phyloP scores from a whole-genome alignment of 192 early-diverging fungal species.

The Linnemannia hyalina region DNA sequence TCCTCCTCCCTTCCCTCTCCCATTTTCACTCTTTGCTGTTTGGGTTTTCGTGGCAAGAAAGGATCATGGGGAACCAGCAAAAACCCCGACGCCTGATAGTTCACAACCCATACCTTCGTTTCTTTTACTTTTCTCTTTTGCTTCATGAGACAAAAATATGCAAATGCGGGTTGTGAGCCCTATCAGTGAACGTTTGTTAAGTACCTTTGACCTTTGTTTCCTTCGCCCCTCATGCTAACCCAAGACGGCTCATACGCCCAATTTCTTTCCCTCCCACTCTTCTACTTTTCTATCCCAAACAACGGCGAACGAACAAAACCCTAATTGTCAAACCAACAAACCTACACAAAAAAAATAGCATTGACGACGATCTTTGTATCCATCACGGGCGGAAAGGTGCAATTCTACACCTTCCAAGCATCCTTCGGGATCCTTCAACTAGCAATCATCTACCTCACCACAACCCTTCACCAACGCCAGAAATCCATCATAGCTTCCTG shows the following conservation, averaged over 20 bases:
- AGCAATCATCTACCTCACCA: constrained; percentile 33
- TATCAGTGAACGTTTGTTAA: not conserved
- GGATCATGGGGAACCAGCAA: too few species aligned
- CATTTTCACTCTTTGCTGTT: not conserved
- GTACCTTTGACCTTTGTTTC: not conserved
- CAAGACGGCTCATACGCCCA: not conserved
- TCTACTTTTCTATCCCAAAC: not conserved
- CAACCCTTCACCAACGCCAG: constrained; percentile 26
- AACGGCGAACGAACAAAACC: not conserved
- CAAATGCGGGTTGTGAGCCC: constrained; percentile 5
- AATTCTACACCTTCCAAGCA: constrained; percentile 53
- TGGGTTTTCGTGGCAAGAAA: too few species aligned
- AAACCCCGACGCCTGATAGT: not conserved
- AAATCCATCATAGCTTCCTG: constrained; percentile 9
- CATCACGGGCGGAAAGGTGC: constrained; percentile 45
- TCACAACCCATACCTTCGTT: not conserved
- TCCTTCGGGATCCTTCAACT: constrained; percentile 52
- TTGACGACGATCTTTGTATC: constrained; percentile 52
- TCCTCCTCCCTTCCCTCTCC: not conserved
- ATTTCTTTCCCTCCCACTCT: not conserved
- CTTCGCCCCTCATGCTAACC: not conserved
- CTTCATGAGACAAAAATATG: not conserved
- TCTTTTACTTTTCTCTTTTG: not conserved
- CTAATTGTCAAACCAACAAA: not conserved
- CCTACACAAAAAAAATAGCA: not conserved